Conservation (phyloP, 2,329 filamentous ascomycete species). For the Aspergillus neotritici region DNA sequence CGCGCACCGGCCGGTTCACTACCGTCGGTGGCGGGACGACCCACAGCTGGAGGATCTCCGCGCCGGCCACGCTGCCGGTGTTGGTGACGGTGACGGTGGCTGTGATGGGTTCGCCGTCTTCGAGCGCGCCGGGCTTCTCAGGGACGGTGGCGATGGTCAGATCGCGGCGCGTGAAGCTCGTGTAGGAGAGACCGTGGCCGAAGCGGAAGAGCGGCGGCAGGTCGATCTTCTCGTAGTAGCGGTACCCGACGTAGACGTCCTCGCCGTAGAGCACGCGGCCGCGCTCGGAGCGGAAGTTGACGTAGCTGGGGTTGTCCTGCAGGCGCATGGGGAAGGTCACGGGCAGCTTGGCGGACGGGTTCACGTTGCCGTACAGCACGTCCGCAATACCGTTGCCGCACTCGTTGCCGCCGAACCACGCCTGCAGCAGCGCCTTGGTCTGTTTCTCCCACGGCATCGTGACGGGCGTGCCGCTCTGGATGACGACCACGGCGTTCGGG, state of each 20-base stretch:
- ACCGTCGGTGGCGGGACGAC: constrained; percentile 42
- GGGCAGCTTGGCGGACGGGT: constrained; percentile 69
- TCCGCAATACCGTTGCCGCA: constrained; percentile 76
- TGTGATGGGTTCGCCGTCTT: constrained; percentile 43
- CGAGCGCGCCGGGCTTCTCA: constrained; percentile 30
- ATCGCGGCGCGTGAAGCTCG: constrained; percentile 56
- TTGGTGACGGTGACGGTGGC: constrained; percentile 48
- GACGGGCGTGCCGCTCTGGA: constrained; percentile 69
- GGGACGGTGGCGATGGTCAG: constrained; percentile 32
- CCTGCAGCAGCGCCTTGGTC: constrained; percentile 60
- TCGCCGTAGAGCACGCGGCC: constrained; percentile 71
- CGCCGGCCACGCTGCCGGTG: constrained; percentile 48
- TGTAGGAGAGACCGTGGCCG: constrained; percentile 74
- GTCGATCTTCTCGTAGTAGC: constrained; percentile 69
- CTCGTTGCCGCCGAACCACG: constrained; percentile 86
- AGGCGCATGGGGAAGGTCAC: constrained; percentile 64
- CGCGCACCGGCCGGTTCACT: constrained; percentile 54
- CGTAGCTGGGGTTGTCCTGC: constrained; percentile 67
- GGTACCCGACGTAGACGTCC: constrained; percentile 74
- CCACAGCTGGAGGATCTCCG: constrained; percentile 54
- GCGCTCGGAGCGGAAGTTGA: constrained; percentile 67
- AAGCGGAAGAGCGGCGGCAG: constrained; percentile 67
- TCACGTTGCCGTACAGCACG: constrained; percentile 66
- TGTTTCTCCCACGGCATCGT: constrained; percentile 45
- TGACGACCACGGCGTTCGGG: constrained; percentile 64